Base-by-base conservation (phyloP, 106 monocot species). In the Dendrobium catenatum region DNA sequence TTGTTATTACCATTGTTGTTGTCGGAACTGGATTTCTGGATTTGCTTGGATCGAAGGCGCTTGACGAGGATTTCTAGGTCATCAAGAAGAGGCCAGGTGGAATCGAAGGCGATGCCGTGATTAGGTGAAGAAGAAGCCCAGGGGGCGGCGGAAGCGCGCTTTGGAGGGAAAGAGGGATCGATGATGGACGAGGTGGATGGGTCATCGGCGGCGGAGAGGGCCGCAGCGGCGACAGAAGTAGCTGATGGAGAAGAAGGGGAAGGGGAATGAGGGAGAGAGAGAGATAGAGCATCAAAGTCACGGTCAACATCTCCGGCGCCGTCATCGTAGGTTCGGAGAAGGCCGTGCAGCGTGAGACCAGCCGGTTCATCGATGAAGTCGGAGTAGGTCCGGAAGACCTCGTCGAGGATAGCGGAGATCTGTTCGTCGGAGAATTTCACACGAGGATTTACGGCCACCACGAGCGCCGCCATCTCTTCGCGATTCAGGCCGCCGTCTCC, bases 61-160 rank as follows among this genome's bases (percentile, higher is more conserved):
- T 89, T 90, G 66, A 95, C 79, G 47, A 92, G 85, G 79, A 85
- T 85, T 83, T 90, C 90, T 75, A 95, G 81, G 79, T 95, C 95
- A 16, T 95, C 92, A n/a, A 95, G 87, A 64, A 95, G 79, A 16
- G 73, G 5, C 92, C 88, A 92, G 17, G 95, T 92, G 55, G 86
- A 87, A 6, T 89, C 92, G 76, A 89, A 95, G 24, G 64, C 79
- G 77, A 92, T 81, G 16, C 90, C 95, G 59, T 94, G 89, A 83
- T 88, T 85, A 18, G 91, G 93, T 24, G 91, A 89, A 24, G 91
- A 89, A 61, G 91, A 76, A 22, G 20, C 27, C 76, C 76, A 91
- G 9, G 82, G 83, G 31, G 91, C 83, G 9, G 73, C 82, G 15
- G 77, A 79, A 17, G 81, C 2, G 9, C 76, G 76, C 7, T 77